Base-by-base conservation (phyloP, 2,329 filamentous ascomycete species). In the Sporothrix globosa region DNA sequence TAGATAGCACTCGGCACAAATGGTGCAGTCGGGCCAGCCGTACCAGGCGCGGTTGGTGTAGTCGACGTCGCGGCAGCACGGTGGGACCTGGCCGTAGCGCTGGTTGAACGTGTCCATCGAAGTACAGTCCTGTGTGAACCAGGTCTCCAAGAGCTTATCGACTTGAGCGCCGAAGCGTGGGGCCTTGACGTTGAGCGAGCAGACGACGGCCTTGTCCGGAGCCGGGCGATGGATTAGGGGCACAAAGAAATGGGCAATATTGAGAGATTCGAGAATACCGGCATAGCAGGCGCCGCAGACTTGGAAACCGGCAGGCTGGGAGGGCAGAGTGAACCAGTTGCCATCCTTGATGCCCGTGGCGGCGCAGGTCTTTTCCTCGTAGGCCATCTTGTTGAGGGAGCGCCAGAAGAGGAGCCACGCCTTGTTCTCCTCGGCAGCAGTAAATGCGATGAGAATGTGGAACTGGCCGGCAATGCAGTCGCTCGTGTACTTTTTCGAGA, bases 251-350 rank as follows among this genome's bases (percentile, higher is more conserved):
- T 70, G 66, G 0, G 74, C 69, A 3, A 82, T 70, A 3, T 73
- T 76, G 2, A 80, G 70, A 0, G 79, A 72, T 69, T 78, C 77
- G 9, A 78, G 69, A 30, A 82, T 72, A 7, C 74, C 76, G 4
- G 76, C 77, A 39, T 78, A 77, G 69, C 81, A 83, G 0, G 77
- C 76, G 4, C 76, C 77, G 70, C 80, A 82, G 27, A 83, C 74
- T 13, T 72, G 75, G 69, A 82, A 83, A 0, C 74, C 74, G 0
- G 46, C 19, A 19, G 79, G 78, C 63, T 80, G 71, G 4, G 76
- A 78, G 1, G 75, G 72, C 0, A 81, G 72, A 0, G 78, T 79
- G 65, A 79, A 81, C 80, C 80, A 82, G 0, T 53, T 68, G 0
- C 74, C 75, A 10, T 75, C 74, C 13, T 70, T 74, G 21, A 77